Percentiles rank a stretch among this genome's conserved stretches.
Evolutionary conservation across 352 stramenopile species (phyloP).

Genomic region (Globisporangium sylvaticum): DNA sequence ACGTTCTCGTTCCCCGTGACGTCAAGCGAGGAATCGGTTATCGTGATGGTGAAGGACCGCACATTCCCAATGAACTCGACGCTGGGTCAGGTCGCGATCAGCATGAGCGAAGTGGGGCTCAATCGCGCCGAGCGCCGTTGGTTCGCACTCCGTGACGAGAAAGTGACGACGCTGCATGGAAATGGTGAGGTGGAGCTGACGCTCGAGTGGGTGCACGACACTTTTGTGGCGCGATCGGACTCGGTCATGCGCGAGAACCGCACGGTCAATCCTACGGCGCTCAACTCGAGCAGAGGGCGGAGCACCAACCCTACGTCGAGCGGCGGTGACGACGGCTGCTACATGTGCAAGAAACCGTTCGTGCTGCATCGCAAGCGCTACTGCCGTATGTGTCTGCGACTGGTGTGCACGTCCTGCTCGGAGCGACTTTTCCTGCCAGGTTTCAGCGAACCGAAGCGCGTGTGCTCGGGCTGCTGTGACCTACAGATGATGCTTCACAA

Average conservation of each 20-base stretch:
- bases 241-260: constrained; percentile 78
- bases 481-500: constrained; percentile 88
- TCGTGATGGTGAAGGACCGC: constrained; percentile 70
- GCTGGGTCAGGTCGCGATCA: constrained; percentile 67
- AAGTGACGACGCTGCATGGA: constrained; percentile 46
- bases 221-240: constrained; percentile 84
- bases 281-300: constrained; percentile 17
- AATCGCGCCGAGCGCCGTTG: constrained; percentile 78
- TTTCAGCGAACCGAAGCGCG: constrained; percentile 84
- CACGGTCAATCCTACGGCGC: constrained; percentile 17
- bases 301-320: constrained; percentile 15
- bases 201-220: constrained; percentile 88
- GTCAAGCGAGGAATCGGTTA: constrained; percentile 61
- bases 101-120: constrained; percentile 75
- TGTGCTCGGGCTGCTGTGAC: constrained; percentile 83
- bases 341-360: constrained; percentile 81
- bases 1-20: constrained; percentile 87
- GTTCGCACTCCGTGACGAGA: constrained; percentile 79
- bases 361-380: constrained; percentile 75
- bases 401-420: constrained; percentile 83
- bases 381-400: constrained; percentile 82
- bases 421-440: constrained; percentile 82
- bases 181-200: constrained; percentile 87
- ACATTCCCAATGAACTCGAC: constrained; percentile 74
- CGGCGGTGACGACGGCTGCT: constrained; percentile 55